Base-by-base conservation (phyloP, 495 filamentous ascomycete genomes). In the Emericellopsis terricola region DNA sequence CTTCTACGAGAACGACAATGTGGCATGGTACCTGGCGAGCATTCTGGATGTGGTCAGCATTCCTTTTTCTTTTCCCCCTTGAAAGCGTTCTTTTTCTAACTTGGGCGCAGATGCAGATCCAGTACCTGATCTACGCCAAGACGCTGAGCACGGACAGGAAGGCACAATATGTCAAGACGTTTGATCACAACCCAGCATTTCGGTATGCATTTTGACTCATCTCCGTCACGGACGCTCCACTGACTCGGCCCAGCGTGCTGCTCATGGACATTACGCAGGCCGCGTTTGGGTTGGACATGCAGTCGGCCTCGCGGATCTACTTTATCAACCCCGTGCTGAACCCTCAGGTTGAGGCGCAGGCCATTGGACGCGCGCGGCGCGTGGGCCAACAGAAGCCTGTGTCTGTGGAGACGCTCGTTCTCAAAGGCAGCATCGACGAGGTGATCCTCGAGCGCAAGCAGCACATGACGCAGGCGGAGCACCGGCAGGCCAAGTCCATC, bases 241-340 rank as follows among this genome's bases (percentile, higher is more conserved):
- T 29, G n/a, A 29, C 28, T 3, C 11, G 5, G 4, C 55, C 65
- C 28, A 72, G 81, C 0, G 79, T 94, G 1, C 57, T 96, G 0
- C 60, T 94, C 3, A 94, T 96, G 81, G 82, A 93, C 46, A 70
- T 94, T 15, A 67, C 65, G 2, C 80, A 89, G 48, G 85, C 85
- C 11, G 83, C 87, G 2, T 81, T 82, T 38, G 87, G 87, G 0
- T 61, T 96, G 0, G 82, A 94, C 43, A 71, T 94, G 46, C 69
- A 71, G 15, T 69, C 70, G 20, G 87, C 89, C 3, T 84, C 75
- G 0, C 64, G 87, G 0, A 76, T 94, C n/a, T 91, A 78, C 58
- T 93, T 96, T 43, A 64, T 93, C 39, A 91, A 82, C 38, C 87
- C 87, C 0, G 78, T 89, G 19, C 76, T 89, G 55, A 78, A 81